Evolutionary conservation across 177 flowering plant species (phyloP).

Genomic region (Vitis hybrid): DNA sequence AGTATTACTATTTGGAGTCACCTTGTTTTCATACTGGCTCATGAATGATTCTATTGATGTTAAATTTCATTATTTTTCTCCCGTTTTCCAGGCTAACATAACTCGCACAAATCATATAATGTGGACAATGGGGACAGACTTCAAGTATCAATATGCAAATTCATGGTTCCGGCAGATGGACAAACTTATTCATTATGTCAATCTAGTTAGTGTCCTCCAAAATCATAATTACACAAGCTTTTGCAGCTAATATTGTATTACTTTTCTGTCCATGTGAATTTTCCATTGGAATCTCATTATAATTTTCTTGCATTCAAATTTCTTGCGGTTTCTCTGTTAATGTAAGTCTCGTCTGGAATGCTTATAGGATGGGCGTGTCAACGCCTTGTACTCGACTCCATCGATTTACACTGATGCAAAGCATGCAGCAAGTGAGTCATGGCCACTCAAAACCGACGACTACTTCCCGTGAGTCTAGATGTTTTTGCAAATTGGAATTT

Average conservation of each 20-base stretch:
- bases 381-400: conserved; percentile 94
- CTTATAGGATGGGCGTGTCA: conserved; percentile 92
- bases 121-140: conserved; percentile 99
- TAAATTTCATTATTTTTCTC: background rate
- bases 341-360: conserved; percentile 3
- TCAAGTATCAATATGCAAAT: conserved; percentile 88
- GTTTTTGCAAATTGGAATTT: background rate
- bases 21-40: too few species aligned
- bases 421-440: conserved; percentile 57
- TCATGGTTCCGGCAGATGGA: conserved; percentile 94
- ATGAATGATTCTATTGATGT: too few species aligned
- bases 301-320: too few species aligned
- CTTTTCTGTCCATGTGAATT: background rate
- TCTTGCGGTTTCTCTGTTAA: background rate
- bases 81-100: conserved; percentile 68
- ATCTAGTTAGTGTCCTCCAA: conserved; percentile 42
- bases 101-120: conserved; percentile 94
- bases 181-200: conserved; percentile 96
- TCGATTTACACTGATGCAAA: conserved; percentile 94
- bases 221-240: background rate
- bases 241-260: background rate
- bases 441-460: conserved; percentile 91
- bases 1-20: background rate
- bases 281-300: background rate
- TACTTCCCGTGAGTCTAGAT: conserved; percentile 80